Percentiles rank a stretch among this genome's conserved stretches.
phyloP scores from a whole-genome alignment of 208 protist genomes.

The Trypanosoma conorhini region DNA sequence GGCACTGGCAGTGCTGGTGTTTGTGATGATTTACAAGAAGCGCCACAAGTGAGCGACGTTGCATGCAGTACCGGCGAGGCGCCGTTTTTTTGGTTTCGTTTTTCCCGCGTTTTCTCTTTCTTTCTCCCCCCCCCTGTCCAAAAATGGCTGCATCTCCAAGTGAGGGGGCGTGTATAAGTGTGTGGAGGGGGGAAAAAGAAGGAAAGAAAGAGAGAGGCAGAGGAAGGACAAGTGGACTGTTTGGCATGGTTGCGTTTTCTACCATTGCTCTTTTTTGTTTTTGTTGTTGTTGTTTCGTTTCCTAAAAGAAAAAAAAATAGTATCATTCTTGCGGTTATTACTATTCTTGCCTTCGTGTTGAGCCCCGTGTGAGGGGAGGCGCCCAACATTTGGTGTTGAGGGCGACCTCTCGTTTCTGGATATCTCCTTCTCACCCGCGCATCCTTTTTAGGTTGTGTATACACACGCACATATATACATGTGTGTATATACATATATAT shows the following conservation, averaged over 20 bases:
- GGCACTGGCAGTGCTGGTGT: constrained; percentile 65
- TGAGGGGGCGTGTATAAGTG: neutral
- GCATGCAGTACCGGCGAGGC: neutral
- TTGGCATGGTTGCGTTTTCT: constrained; percentile 2
- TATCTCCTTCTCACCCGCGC: neutral
- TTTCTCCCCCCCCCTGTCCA: neutral
- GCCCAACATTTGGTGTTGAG: neutral
- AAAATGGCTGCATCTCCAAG: neutral
- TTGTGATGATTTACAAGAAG: constrained; percentile 76
- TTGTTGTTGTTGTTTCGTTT: constrained; percentile 7
- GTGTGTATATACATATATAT: constrained; percentile 20
- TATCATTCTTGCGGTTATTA: neutral
- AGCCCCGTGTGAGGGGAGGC: neutral
- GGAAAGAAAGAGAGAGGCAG: neutral
- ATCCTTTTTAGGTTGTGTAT: neutral
- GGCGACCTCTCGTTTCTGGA: neutral
- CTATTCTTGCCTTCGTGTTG: constrained; percentile 4
- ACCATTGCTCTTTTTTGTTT: constrained; percentile 9
- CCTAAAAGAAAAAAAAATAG: neutral
- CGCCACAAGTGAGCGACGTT: constrained; percentile 23
- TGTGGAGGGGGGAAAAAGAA: neutral
- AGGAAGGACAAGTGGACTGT: neutral
- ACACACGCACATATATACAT: constrained; percentile 4
- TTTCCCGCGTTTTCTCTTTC: neutral
- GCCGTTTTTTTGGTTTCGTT: constrained; percentile 2